Conservation (phyloP, 2,329 filamentous ascomycete species). For the Didymella keratinophila region DNA sequence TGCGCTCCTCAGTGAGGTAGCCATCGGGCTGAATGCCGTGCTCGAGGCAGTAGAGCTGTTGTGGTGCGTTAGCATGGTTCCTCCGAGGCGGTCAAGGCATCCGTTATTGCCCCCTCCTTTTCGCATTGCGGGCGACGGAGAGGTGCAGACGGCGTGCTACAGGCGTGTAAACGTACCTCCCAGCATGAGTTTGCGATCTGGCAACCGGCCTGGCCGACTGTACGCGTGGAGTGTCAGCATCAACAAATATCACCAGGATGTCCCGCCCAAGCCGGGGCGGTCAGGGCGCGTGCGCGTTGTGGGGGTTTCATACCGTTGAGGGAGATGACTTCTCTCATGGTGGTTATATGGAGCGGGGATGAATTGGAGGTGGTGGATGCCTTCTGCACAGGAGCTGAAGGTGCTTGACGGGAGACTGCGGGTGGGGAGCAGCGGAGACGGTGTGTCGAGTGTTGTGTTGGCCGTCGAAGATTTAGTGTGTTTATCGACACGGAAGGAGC, state of each 20-base stretch:
- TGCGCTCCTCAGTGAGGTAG: slow-evolving; percentile 97
- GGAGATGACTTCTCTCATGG: slow-evolving; percentile 99
- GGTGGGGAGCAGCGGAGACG: slow-evolving; percentile 32
- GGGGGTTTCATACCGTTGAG: slow-evolving; percentile 82
- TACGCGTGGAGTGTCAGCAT: slow-evolving; percentile 63
- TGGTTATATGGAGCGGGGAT: slow-evolving; percentile 53
- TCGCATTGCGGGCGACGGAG: slow-evolving; percentile 17
- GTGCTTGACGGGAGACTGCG: slow-evolving; percentile 26
- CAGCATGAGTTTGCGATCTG: slow-evolving; percentile 99
- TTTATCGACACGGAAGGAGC: slow-evolving; percentile 22
- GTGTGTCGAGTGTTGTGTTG: slow-evolving; percentile 34
- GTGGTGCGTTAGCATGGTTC: slow-evolving; percentile 38
- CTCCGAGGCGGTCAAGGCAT: slow-evolving; percentile 35
- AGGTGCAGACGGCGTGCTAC: slow-evolving; percentile 20
- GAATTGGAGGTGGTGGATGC: slow-evolving; percentile 36
- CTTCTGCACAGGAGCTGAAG: slow-evolving; percentile 21
- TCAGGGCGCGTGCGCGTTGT: slow-evolving; percentile 38
- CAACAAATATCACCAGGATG: slow-evolving; percentile 31
- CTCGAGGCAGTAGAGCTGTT: slow-evolving; percentile 98
- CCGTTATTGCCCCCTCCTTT: slow-evolving; percentile 46
- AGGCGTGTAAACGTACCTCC: slow-evolving; percentile 79
- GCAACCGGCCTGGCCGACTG: slow-evolving; percentile 99
- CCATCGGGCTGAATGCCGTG: slow-evolving; percentile 99
- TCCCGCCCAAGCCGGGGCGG: slow-evolving; percentile 50
- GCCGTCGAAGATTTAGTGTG: slow-evolving; percentile 23